Evolutionary conservation across 31 red algal genomes (phyloP), one percentile per base, ranked within the genome.

Genomic region (Odonthalia washingtoniensis): DNA sequence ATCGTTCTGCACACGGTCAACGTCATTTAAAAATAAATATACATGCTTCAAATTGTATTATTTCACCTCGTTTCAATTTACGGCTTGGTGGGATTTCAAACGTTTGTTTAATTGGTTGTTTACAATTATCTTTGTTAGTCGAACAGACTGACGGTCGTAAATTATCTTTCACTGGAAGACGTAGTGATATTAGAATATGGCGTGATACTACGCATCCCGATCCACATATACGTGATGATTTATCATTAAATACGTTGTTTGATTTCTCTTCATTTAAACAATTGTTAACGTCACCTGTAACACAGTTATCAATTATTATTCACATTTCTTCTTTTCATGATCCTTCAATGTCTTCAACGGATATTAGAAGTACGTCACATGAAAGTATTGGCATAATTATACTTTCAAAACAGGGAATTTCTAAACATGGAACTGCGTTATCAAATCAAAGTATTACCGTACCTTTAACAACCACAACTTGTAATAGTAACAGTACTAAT

Each of bases 1-100:
- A 75, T 69, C 68, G 87, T 42, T 69, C 87, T 33, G 77, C 77
- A 34, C n/a, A 76, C 26, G 70, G 82, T 49, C 62, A 45, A 3
- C 42, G 82, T 32, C 82, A 85, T 17, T 53, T 85, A 4, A n/a
- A 74, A 18, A 44, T 85, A 16, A 62, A 41, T 18, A 68, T 85
- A 27, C 41, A 46, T 17, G 67, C 82, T n/a, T 72, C 65, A 38
- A 65, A 68, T 45, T 85, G 82, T 46, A 70, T 85, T 24, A 34
- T 85, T 27, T 46, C 45, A 2, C 3, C 69, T 3, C 46, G 45
- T 17, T 63, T 38, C 24, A 4, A 34, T 32, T 3, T 4, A 4
- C 1, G 37, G 3, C 2, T 83, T 35, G 35, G 65, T 30, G 5
- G 31, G 5, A 30, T 43, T 1, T 40, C 4, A 6, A 2, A 24